Base-by-base conservation (phyloP, 2,329 filamentous ascomycete species). In the Trichoderma asperellum region DNA sequence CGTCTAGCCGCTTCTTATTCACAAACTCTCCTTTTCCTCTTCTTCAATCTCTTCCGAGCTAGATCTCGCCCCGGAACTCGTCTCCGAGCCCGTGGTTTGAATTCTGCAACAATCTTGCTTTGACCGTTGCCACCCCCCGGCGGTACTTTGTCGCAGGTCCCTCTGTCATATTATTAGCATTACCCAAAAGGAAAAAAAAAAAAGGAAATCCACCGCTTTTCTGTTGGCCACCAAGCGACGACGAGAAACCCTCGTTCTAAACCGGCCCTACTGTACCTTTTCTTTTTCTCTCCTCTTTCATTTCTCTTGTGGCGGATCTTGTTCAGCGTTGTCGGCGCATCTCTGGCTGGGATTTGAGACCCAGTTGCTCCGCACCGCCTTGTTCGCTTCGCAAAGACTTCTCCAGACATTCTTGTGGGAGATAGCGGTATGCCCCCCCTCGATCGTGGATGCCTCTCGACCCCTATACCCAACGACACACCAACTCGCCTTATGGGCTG, bases 131-230 rank as follows among this genome's bases (percentile, higher is more conserved):
- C 68, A 60, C 61, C 58, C 57, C 57, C 59, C 47, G 61, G 47
- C 68, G 61, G 55, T 53, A 53, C 40, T 69, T 69, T 55, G 55
- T 65, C 57, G 53, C 68, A 57, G 65, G 58, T 63, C 61, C 61
- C 55, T 37, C 61, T 43, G 68, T 60, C 61, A 65, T 69, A 58
- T 65, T 56, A 62, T 58, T 66, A 66, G 52, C 43, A 53, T 60
- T 60, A 61, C 47, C 67, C 49, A 64, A 62, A 58, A 14, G 37
- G 35, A 52, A 63, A 24, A 24, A 69, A 60, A 40, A 65, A 60
- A 65, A 65, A 67, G 68, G 37, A 67, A 67, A 58, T 67, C 55
- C 55, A 67, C 64, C 64, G 64, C 64, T 67, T 40, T 67, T 62
- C 66, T 57, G 66, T 63, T 62, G 59, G 58, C 37, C 66, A 49